Conservation (phyloP, 2,329 filamentous ascomycete species). For the Aspergillus sp. region DNA sequence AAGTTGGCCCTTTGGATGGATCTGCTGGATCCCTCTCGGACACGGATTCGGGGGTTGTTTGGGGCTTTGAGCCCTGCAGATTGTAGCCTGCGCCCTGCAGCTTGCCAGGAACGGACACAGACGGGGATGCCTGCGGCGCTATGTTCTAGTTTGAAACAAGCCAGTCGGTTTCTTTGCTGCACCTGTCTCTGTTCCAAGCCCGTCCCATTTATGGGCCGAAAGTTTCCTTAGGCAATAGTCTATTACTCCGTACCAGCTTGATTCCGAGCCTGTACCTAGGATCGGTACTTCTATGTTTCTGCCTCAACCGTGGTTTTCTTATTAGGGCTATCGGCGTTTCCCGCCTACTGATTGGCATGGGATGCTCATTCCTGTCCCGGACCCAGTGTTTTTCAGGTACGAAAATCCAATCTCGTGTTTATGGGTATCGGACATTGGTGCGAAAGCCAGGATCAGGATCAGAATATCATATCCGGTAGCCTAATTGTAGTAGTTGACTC, state of each 20-base stretch:
- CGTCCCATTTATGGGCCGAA: background rate
- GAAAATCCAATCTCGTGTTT: background rate
- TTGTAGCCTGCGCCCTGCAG: background rate
- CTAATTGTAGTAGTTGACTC: background rate
- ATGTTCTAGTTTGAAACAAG: background rate
- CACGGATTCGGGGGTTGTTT: background rate
- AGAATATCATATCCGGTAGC: background rate
- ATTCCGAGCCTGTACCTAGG: background rate
- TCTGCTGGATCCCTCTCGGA: background rate
- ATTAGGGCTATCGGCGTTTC: background rate
- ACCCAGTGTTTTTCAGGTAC: background rate
- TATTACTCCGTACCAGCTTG: background rate
- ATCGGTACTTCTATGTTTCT: background rate
- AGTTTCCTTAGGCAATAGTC: background rate
- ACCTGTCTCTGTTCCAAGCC: background rate
- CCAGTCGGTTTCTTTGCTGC: background rate
- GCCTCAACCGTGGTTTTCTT: background rate
- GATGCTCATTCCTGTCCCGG: background rate
- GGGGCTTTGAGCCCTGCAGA: too few species aligned
- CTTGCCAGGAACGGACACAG: background rate
- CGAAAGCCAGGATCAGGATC: background rate
- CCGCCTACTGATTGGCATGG: background rate
- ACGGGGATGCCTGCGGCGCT: too few species aligned
- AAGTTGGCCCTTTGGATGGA: background rate
- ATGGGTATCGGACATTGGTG: background rate